Evolutionary conservation across 805 yeast species (phyloP), one percentile per base, ranked within the genome.

Genomic region (Monosporozyma yasuniensis): DNA sequence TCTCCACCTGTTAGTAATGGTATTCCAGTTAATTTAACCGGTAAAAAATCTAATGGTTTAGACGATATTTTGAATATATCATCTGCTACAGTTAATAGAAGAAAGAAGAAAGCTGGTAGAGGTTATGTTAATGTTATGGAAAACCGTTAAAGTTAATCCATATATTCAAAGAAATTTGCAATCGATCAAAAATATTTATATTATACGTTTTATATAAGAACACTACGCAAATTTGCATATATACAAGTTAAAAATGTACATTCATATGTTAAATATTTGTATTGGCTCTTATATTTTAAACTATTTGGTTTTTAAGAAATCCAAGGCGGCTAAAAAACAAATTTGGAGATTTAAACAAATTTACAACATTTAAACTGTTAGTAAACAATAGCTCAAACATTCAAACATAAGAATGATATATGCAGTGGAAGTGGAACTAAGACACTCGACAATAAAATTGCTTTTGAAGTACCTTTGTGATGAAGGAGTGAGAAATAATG

Each of bases 101-200:
- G 72, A 48, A 66, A 34, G 34, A 74, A 74, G 58, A 73, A 71
- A 53, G 63, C 71, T 10, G 76, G 75, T 47, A 72, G 84, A 59
- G 83, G 83, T 9, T 83, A 83, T 59, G 87, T 83, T 44, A 84
- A 83, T 63, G 83, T 83, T 7, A 78, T 83, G 83, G 66, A 63
- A 30, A 57, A 55, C 39, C 35, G 35, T 32, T 32, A 14, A 32
- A 14, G 6, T 5, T 32, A 6, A 16, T 32, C 4, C 16, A 32
- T 32, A 28, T 28, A 28, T 28, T 11, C 14, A 28, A 32, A 32
- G 16, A 32, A 12, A 32, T 12, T 12, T 32, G 16, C 14, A 12
- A 32, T 7, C 35, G 35, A n/a, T n/a, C n/a, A n/a, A n/a, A n/a
- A 4, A n/a, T 14, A 2, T 25, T 14, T 32, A 32, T 12, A 32